Evolutionary conservation across 495 filamentous ascomycete genomes (phyloP).

Genomic region (Glonium stellatum): DNA sequence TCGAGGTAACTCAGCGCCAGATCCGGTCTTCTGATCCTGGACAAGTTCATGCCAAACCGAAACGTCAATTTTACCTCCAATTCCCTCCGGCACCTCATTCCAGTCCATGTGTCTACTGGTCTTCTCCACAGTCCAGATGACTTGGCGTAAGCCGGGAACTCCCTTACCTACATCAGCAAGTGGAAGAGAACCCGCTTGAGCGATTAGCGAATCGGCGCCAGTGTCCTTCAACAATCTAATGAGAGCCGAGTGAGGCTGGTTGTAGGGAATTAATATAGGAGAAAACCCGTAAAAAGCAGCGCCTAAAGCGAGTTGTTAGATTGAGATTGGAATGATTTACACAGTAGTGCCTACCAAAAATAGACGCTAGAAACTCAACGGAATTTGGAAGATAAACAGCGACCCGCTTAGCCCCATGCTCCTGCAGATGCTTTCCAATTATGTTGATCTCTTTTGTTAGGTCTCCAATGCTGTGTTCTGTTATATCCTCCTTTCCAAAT

Average conservation of each 20-base stretch:
- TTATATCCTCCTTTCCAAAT: slow-evolving; percentile 61
- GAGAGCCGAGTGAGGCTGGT: slow-evolving; percentile 57
- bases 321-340: slow-evolving; percentile 15
- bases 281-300: slow-evolving; percentile 76
- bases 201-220: slow-evolving; percentile 72
- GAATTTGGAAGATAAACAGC: slow-evolving; percentile 92
- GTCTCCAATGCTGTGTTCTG: slow-evolving; percentile 64
- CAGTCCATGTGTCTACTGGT: slow-evolving; percentile 89
- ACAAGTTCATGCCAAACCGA: slow-evolving; percentile 84
- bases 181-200: slow-evolving; percentile 80
- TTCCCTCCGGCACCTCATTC: slow-evolving; percentile 71
- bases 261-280: slow-evolving; percentile 76
- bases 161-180: slow-evolving; percentile 61
- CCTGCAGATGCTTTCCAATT: slow-evolving; percentile 67
- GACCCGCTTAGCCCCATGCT: slow-evolving; percentile 64
- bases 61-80: slow-evolving; percentile 63
- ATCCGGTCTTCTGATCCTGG: slow-evolving; percentile 49
- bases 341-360: slow-evolving; percentile 51
- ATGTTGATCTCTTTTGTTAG: slow-evolving; percentile 82
- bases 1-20: slow-evolving; percentile 45
- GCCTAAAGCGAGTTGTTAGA: slow-evolving; percentile 35
- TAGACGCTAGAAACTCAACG: slow-evolving; percentile 67
- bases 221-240: slow-evolving; percentile 62
- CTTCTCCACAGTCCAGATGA: slow-evolving; percentile 90
- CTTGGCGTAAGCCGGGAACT: slow-evolving; percentile 63